Base-by-base conservation (phyloP, 345 rosid genomes). In the Populus nigra region DNA sequence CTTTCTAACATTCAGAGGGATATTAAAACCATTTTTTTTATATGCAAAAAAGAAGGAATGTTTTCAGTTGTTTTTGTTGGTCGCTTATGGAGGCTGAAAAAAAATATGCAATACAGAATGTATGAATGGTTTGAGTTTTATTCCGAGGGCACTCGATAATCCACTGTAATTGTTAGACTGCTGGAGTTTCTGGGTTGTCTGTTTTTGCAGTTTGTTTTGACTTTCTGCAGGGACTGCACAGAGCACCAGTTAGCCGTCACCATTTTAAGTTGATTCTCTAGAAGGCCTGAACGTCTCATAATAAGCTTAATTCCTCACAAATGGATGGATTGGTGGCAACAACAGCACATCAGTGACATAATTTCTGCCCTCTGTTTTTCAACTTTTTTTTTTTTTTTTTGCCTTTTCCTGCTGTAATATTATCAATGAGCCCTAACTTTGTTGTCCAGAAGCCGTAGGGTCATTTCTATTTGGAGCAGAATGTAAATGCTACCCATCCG, bases 161-260 rank as follows among this genome's bases (percentile, higher is more conserved):
- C 47, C 11, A 59, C 25, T 66, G 69, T 61, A 59, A 69, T 35
- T 76, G 41, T 38, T 8, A 61, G 47, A 23, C 57, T 17, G 62
- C 23, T 61, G 67, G 70, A 73, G 73, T 47, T 74, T 36, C 49
- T 72, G 70, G 75, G 1, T 25, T 66, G 63, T 50, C 35, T 55
- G 5, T 25, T 76, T 49, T 69, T 62, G 66, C 76, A 71, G 66
- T 57, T 72, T 76, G 80, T 68, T 55, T 73, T 80, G 72, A 71
- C 78, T 71, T 77, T 86, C 71, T 81, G 88, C 83, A 81, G 83
- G 86, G 76, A 55, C 35, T 27, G 5, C n/a, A 16, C 22, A 47
- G 71, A 23, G 68, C 17, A n/a, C 35, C 17, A 68, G 67, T 20
- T 69, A 3, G 50, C 57, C 50, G 57, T 61, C 16, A 50, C 47